Percentiles rank a stretch among this genome's conserved stretches.
Conservation (phyloP, 2,329 filamentous ascomycete genomes). For the Monilinia aucupariae region DNA sequence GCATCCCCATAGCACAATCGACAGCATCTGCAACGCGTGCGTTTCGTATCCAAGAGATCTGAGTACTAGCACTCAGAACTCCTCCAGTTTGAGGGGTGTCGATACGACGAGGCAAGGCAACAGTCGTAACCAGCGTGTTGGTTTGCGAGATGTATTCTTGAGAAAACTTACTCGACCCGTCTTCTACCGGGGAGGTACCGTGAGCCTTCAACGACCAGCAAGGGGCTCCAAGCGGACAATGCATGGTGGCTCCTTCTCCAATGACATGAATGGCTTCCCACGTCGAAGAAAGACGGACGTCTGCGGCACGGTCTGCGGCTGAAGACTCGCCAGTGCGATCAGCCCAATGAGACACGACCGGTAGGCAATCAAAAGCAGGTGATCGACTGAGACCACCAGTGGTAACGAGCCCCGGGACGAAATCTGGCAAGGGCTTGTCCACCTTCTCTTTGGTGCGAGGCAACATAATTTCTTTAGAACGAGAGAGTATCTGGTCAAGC, state of each 20-base stretch:
- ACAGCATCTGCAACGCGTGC: slow-evolving; percentile 7
- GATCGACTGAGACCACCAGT: slow-evolving; percentile 3
- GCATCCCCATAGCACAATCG: slow-evolving; percentile 1
- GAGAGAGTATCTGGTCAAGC: neutral
- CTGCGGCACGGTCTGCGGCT: neutral
- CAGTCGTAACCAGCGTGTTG: neutral
- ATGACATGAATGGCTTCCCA: neutral
- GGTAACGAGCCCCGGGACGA: neutral
- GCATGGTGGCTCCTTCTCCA: slow-evolving; percentile 9
- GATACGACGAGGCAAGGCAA: neutral
- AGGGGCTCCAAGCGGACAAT: neutral
- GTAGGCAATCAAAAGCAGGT: slow-evolving; percentile 9
- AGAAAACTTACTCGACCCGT: neutral
- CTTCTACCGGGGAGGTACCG: neutral
- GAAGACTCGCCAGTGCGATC: neutral
- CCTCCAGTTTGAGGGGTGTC: slow-evolving; percentile 1
- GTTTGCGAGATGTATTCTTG: neutral
- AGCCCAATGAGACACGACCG: slow-evolving; percentile 6
- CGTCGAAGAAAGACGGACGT: neutral
- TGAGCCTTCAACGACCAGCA: neutral
- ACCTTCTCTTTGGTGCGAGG: neutral
- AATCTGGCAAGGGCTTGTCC: neutral
- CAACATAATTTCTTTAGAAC: neutral
- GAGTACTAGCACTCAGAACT: neutral
- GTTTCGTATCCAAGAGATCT: neutral